These are phyloP conservation scores for Blepharisma japonicum DNA, from an alignment of 73 alveolate genomes.

Conservation along the genomic window DNA sequence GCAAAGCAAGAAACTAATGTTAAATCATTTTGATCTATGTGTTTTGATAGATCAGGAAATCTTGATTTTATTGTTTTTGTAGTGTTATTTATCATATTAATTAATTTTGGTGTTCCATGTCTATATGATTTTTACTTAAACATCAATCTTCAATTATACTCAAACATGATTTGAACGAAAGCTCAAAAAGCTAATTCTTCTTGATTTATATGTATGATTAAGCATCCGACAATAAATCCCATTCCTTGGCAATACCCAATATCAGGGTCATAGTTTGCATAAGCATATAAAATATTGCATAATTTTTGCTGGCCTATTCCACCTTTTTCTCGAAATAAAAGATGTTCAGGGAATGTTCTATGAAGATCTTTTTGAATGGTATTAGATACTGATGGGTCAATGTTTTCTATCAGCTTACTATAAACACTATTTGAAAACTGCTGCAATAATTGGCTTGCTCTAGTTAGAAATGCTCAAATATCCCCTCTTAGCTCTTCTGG, in stretches of 20 bases:
- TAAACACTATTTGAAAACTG: conserved; percentile 10
- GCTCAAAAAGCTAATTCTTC: conserved; percentile 58
- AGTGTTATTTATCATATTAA: neutral
- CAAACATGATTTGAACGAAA: conserved; percentile 38
- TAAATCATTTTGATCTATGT: conserved; percentile 8
- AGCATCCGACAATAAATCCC: conserved; percentile 53
- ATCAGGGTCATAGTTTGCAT: conserved; percentile 50
- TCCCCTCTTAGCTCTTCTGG: conserved; percentile 30
- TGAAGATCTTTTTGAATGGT: conserved; percentile 35
- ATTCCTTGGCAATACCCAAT: conserved; percentile 62
- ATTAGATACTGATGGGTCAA: neutral
- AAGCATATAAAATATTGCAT: conserved; percentile 45
- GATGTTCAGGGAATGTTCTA: conserved; percentile 40
- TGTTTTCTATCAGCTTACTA: conserved; percentile 12
- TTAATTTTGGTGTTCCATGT: conserved; percentile 25
- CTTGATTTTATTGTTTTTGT: neutral
- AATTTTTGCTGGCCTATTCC: conserved; percentile 38
- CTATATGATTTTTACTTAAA: conserved; percentile 10
- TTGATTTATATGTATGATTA: conserved; percentile 37
- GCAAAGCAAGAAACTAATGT: neutral
- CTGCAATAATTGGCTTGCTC: neutral
- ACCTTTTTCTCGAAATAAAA: conserved; percentile 18
- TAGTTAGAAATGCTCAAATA: conserved; percentile 21
- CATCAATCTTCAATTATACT: conserved; percentile 28
- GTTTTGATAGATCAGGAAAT: conserved; percentile 11